Evolutionary conservation across 2,329 filamentous ascomycete species (phyloP).

Genomic region (Tolypocladium ovalisporum): DNA sequence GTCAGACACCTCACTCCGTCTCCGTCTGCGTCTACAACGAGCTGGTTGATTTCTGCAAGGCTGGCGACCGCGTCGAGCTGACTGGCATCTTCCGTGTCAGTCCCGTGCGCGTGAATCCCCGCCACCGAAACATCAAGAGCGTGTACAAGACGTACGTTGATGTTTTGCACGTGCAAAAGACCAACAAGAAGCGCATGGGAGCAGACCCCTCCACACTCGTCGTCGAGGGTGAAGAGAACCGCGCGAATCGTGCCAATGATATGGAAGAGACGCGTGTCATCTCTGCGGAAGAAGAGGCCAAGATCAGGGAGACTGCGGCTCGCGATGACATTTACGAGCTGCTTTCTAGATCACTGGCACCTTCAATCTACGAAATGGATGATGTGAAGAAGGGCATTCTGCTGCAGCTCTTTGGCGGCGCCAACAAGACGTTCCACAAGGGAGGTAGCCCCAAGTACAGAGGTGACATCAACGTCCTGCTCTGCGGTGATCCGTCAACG

Average conservation of each 20-base stretch:
- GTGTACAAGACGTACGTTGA: slow-evolving; percentile 98
- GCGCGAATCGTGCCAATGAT: slow-evolving; percentile 55
- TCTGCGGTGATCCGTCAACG: slow-evolving; percentile 95
- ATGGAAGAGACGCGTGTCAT: slow-evolving; percentile 79
- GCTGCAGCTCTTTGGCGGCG: slow-evolving; percentile 91
- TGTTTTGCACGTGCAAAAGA: slow-evolving; percentile 89
- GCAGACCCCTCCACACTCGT: slow-evolving; percentile 84
- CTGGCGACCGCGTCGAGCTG: slow-evolving; percentile 88
- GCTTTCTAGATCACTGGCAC: slow-evolving; percentile 78
- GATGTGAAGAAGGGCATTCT: slow-evolving; percentile 98
- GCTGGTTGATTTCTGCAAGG: slow-evolving; percentile 94
- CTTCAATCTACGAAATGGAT: slow-evolving; percentile 95
- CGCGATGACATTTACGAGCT: slow-evolving; percentile 89
- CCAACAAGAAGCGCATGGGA: slow-evolving; percentile 89
- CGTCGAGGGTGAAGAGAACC: slow-evolving; percentile 60
- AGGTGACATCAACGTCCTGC: slow-evolving; percentile 92
- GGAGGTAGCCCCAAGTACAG: slow-evolving; percentile 91
- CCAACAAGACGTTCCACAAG: slow-evolving; percentile 96
- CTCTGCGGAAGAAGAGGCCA: slow-evolving; percentile 74
- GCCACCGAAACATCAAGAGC: slow-evolving; percentile 84
- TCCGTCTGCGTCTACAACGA: slow-evolving; percentile 96
- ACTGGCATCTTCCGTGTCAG: slow-evolving; percentile 96
- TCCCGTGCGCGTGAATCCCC: slow-evolving; percentile 85
- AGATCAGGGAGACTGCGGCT: slow-evolving; percentile 70
- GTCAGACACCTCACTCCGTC: slow-evolving; percentile 94